phyloP scores from a whole-genome alignment of 345 rosid species.

The Lenwebbia sp. region DNA sequence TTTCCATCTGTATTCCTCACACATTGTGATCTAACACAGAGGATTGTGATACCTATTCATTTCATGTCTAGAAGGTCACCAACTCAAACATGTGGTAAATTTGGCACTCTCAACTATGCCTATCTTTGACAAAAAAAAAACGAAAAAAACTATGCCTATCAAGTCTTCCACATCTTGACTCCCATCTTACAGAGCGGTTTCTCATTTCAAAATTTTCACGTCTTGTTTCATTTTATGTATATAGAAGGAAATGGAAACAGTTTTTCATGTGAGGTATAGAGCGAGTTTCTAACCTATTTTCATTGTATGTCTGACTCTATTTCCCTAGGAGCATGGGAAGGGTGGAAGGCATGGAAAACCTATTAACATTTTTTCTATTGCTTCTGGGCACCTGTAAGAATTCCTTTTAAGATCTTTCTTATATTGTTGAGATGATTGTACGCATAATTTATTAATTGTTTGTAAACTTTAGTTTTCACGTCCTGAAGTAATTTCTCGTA shows the following conservation, averaged over 20 bases:
- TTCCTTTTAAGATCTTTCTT: not conserved
- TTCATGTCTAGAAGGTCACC: not conserved
- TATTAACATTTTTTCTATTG: constrained; percentile 84
- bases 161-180: not conserved
- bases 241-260: not conserved
- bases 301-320: not conserved
- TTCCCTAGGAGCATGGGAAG: constrained; percentile 45
- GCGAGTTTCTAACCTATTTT: not conserved
- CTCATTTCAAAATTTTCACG: not conserved
- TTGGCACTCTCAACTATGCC: not conserved
- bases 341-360: constrained; percentile 73
- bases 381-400: constrained; percentile 98
- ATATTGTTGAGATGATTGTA: not conserved
- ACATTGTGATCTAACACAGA: not conserved
- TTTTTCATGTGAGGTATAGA: not conserved
- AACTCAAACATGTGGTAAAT: not conserved
- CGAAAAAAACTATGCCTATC: not conserved
- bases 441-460: not conserved
- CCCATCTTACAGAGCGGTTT: not conserved
- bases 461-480: not conserved
- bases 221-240: not conserved
- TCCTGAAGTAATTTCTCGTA: not conserved
- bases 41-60: not conserved
- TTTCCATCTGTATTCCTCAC: not conserved
- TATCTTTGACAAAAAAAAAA: not conserved